These are phyloP conservation scores for Rhodotorula mucilaginosa DNA, from an alignment of 1,284 basidiomycete species.

Conservation along the genomic window DNA sequence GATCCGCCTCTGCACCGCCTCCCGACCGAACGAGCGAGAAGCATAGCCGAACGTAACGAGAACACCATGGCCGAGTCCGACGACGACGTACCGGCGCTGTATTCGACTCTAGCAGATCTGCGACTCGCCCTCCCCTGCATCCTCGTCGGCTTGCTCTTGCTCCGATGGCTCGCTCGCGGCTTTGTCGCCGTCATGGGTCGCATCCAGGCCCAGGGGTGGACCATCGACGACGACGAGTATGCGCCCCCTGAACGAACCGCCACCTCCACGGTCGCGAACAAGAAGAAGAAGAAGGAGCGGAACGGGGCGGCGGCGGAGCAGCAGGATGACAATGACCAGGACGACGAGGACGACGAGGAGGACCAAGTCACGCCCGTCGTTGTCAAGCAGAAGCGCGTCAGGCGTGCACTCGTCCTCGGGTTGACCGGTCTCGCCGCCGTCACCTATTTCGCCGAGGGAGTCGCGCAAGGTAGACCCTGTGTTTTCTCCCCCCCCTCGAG, in stretches of 20 bases:
- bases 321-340: background rate
- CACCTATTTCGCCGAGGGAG: constrained; percentile 37
- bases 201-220: constrained; percentile 30
- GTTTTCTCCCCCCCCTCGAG: no score
- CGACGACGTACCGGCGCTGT: constrained; percentile 4
- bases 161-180: constrained; percentile 16
- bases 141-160: constrained; percentile 18
- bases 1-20: no score
- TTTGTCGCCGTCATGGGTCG: constrained; percentile 28
- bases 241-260: constrained; percentile 11
- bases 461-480: constrained; percentile 20
- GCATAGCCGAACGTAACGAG: no score
- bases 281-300: background rate
- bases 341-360: constrained; percentile 9
- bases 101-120: constrained; percentile 9
- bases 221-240: constrained; percentile 21
- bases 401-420: constrained; percentile 30
- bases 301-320: background rate
- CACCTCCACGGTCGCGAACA: background rate
- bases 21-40: no score
- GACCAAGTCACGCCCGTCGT: constrained; percentile 42
- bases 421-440: constrained; percentile 30
- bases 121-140: constrained; percentile 24
- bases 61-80: no score
- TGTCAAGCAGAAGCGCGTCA: constrained; percentile 17